Percentiles rank a stretch among this genome's conserved stretches.
Conservation (phyloP, 768 basidiomycete genomes). For the Mycena polygramma region DNA sequence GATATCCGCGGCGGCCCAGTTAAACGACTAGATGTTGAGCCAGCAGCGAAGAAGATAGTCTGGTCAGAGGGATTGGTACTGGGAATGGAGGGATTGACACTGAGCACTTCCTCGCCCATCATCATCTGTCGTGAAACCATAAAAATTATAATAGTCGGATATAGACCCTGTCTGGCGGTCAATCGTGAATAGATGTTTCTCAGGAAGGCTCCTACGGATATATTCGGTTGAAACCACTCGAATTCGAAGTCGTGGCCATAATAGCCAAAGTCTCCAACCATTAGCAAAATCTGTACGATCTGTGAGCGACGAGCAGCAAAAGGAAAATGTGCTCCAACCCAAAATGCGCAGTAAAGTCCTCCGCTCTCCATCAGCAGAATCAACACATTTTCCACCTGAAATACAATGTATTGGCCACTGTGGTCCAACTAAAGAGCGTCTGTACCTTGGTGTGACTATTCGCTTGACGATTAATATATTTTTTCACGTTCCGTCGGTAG, state of each 20-base stretch:
- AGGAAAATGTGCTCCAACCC: conserved; percentile 21
- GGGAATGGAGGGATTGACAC: not conserved
- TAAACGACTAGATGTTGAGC: not conserved
- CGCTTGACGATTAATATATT: conserved; percentile 24
- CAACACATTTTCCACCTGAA: conserved; percentile 27
- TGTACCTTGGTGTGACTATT: conserved; percentile 10
- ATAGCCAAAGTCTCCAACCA: conserved; percentile 35
- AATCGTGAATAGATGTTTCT: not conserved
- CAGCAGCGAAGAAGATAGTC: conserved; percentile 17
- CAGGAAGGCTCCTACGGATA: conserved; percentile 15
- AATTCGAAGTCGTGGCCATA: conserved; percentile 32
- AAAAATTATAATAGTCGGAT: conserved; percentile 36
- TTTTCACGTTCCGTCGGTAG: conserved; percentile 36
- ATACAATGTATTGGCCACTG: no score
- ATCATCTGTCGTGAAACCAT: conserved; percentile 37
- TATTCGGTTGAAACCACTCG: conserved; percentile 38
- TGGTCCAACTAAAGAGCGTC: no score
- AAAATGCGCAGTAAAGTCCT: conserved; percentile 33
- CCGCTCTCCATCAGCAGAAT: conserved; percentile 39
- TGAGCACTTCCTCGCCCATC: conserved; percentile 28
- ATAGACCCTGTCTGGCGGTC: conserved; percentile 30
- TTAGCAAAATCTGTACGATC: conserved; percentile 21
- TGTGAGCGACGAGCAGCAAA: not conserved
- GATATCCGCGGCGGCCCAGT: not conserved
- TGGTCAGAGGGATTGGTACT: conserved; percentile 12